A percentile compares a stretch with the other conserved stretches of the same genome.
Evolutionary conservation across 2,329 filamentous ascomycete genomes (phyloP).

Genomic region (Arthrinium puccinioides): DNA sequence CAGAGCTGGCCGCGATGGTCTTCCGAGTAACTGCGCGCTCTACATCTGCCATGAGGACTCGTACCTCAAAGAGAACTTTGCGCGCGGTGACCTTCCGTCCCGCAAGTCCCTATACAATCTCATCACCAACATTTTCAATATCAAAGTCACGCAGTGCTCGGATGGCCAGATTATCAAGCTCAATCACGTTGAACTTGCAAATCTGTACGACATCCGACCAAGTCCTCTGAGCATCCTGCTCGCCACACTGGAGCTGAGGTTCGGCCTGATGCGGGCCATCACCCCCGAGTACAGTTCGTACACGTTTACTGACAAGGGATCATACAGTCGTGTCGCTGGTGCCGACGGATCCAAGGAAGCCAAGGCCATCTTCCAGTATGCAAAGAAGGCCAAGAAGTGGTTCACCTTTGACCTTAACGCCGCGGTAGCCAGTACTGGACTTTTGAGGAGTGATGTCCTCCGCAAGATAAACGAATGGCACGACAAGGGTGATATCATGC

Average conservation of each 20-base stretch:
- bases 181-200: slow-evolving; percentile 35
- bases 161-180: slow-evolving; percentile 37
- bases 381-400: slow-evolving; percentile 32
- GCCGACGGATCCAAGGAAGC: slow-evolving; percentile 33
- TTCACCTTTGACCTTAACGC: slow-evolving; percentile 41
- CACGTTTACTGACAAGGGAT: slow-evolving; percentile 32
- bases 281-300: slow-evolving; percentile 52
- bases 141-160: slow-evolving; percentile 19
- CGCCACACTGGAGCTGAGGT: slow-evolving; percentile 53
- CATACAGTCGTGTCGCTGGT: slow-evolving; percentile 22
- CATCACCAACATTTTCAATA: slow-evolving; percentile 43
- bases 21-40: slow-evolving; percentile 47
- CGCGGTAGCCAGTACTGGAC: slow-evolving; percentile 19
- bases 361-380: slow-evolving; percentile 32
- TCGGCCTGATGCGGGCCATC: slow-evolving; percentile 46
- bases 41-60: slow-evolving; percentile 51
- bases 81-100: slow-evolving; percentile 52
- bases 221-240: slow-evolving; percentile 46
- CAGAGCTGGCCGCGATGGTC: slow-evolving; percentile 46
- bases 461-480: slow-evolving; percentile 47
- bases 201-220: slow-evolving; percentile 44
- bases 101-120: slow-evolving; percentile 37
- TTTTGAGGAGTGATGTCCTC: slow-evolving; percentile 41
- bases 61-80: slow-evolving; percentile 51
- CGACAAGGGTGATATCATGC: slow-evolving; percentile 38